Base-by-base conservation (phyloP, 805 yeast species). In the Martiniozyma abietophila region DNA sequence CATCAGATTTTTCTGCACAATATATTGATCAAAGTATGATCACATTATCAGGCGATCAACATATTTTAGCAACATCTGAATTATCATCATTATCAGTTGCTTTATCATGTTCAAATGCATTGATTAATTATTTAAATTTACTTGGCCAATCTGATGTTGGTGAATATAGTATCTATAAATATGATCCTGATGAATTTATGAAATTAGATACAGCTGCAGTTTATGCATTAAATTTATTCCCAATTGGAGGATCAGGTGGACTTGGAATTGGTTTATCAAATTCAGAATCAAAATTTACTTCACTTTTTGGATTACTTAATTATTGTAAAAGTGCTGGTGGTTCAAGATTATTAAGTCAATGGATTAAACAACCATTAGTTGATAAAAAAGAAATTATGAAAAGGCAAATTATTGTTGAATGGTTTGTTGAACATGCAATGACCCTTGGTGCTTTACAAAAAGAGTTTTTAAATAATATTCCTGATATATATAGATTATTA, bases 361-460 rank as follows among this genome's bases (percentile, higher is more conserved):
- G 98, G 98, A 66, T 92, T 41, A 92, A 89, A 51, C 98, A 92
- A 57, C 99, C 99, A 1, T 65, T 92, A 31, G 77, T 94, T 34
- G 74, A 75, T 44, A 50, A 68, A 8, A 50, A 46, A 0, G 74
- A 66, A 32, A 86, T 92, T 25, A 54, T 60, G 25, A 65, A 74
- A 28, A 68, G 99, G 32, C 96, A 83, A 44, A 54, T 62, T 6
- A 60, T 92, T 32, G 95, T 89, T n/a, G 80, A 74, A 18, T 67
- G 71, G 39, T 59, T 92, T 43, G 64, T 82, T n/a, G 71, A 78
- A 21, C 82, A 86, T 46, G 58, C 84, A 5, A 73, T 71, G 42
- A 50, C 80, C 35, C 67, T 95, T 39, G 71, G 76, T 9, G 62
- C 67, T 16, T 54, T 88, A 27, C 80, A 78, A 42, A 76, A 73